Percentiles rank a stretch among this genome's conserved stretches.
Conservation (phyloP, 2,329 filamentous ascomycete species). For the Exophiala alcalophila region DNA sequence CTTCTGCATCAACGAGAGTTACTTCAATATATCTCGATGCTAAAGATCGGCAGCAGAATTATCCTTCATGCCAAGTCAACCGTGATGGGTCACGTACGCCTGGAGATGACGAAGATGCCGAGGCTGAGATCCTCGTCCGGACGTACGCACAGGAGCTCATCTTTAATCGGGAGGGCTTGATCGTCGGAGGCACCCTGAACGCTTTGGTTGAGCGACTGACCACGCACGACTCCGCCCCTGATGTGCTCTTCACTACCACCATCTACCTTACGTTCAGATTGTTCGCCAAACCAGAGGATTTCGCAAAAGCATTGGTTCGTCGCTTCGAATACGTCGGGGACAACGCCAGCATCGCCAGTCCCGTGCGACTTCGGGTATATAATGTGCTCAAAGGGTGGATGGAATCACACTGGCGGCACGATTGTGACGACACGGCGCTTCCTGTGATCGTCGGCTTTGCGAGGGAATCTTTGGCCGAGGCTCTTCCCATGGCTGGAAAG, state of each 20-base stretch:
- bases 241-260: constrained; percentile 85
- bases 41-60: too few species aligned
- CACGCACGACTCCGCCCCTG: constrained; percentile 86
- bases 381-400: constrained; percentile 98
- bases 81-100: constrained; percentile 65
- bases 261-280: constrained; percentile 96
- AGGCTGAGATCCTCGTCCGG: constrained; percentile 87
- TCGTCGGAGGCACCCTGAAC: constrained; percentile 86
- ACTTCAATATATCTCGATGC: too few species aligned
- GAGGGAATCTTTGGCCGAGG: constrained; percentile 62
- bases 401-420: constrained; percentile 88
- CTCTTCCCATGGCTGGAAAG: constrained; percentile 73
- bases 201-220: constrained; percentile 94
- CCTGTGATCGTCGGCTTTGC: constrained; percentile 77
- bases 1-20: constrained; percentile 79
- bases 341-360: constrained; percentile 68
- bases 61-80: constrained; percentile 60
- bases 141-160: constrained; percentile 89
- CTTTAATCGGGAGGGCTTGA: constrained; percentile 88
- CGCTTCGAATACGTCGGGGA: constrained; percentile 90
- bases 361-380: constrained; percentile 86
- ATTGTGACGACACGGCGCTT: constrained; percentile 74
- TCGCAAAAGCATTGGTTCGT: constrained; percentile 80
- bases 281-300: constrained; percentile 76
- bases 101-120: constrained; percentile 71